Evolutionary conservation across 2,329 filamentous ascomycete genomes (phyloP).

Genomic region (Ramularia collo-cygni): DNA sequence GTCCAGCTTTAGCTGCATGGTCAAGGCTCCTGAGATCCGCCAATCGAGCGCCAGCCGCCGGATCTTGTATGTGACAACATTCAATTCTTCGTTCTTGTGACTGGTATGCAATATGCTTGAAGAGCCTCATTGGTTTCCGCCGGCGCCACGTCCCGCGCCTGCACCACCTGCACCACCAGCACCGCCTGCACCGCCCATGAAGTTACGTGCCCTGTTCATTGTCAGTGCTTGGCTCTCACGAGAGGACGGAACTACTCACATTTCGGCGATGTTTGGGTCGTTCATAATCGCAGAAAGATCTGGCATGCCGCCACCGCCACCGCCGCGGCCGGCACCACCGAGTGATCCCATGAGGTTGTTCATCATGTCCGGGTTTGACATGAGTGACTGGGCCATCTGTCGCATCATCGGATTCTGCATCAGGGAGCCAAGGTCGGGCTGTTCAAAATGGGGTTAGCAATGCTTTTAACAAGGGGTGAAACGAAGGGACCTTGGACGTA

Average conservation of each 20-base stretch:
- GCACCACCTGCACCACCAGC: slow-evolving; percentile 18
- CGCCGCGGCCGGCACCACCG: slow-evolving; percentile 31
- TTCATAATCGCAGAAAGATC: slow-evolving; percentile 81
- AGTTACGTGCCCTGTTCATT: slow-evolving; percentile 54
- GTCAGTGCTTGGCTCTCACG: slow-evolving; percentile 17
- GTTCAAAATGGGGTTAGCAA: too few relatives aligned
- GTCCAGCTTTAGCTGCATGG: too few relatives aligned
- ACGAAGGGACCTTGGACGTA: too few relatives aligned
- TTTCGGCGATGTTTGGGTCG: slow-evolving; percentile 84
- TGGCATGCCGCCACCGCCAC: slow-evolving; percentile 72
- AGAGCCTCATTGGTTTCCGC: slow-evolving; percentile 9
- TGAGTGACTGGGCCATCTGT: slow-evolving; percentile 92
- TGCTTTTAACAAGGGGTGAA: too few relatives aligned
- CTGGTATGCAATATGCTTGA: background rate
- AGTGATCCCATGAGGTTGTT: slow-evolving; percentile 71
- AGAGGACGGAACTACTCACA: slow-evolving; percentile 56
- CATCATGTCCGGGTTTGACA: slow-evolving; percentile 94
- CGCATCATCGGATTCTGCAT: slow-evolving; percentile 99
- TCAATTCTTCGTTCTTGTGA: too few relatives aligned
- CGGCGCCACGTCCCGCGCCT: slow-evolving; percentile 17
- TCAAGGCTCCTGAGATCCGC: too few relatives aligned
- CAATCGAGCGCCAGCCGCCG: too few relatives aligned
- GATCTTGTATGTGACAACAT: too few relatives aligned
- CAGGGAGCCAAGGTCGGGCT: slow-evolving; percentile 75
- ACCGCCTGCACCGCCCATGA: slow-evolving; percentile 56